These are phyloP conservation scores for Ogataea philodendri DNA, from an alignment of 805 yeast genomes.

Conservation along the genomic window DNA sequence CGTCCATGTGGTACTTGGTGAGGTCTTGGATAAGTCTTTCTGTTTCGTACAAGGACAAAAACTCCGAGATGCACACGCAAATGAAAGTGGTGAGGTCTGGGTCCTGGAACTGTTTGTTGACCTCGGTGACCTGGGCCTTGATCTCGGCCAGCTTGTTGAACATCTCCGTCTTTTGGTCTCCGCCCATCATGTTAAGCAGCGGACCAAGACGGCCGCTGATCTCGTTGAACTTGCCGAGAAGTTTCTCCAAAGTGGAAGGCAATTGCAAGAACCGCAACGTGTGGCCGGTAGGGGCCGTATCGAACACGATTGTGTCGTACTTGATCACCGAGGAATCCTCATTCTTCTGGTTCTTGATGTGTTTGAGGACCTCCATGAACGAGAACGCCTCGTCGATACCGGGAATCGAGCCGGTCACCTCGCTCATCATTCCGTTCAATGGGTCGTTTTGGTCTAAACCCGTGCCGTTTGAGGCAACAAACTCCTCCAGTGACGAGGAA, in stretches of 20 bases:
- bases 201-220: conserved; percentile 88
- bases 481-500: conserved; percentile 86
- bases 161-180: conserved; percentile 62
- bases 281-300: conserved; percentile 99
- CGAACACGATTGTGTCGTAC: conserved; percentile 90
- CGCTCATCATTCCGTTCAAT: conserved; percentile 75
- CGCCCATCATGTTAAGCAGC: conserved; percentile 77
- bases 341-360: conserved; percentile 71
- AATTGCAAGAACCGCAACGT: conserved; percentile 91
- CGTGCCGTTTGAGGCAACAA: conserved; percentile 38
- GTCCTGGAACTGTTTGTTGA: conserved; percentile 90
- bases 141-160: conserved; percentile 76
- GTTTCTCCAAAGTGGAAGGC: conserved; percentile 87
- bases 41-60: conserved; percentile 91
- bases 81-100: conserved; percentile 95
- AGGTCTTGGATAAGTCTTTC: conserved; percentile 97
- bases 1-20: conserved; percentile 92
- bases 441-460: conserved; percentile 59
- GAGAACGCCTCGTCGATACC: conserved; percentile 98
- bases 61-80: conserved; percentile 97
- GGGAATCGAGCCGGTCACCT: conserved; percentile 91
- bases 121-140: conserved; percentile 78
- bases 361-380: conserved; percentile 96
- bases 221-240: conserved; percentile 83
- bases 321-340: conserved; percentile 38